Evolutionary conservation across 2,329 filamentous ascomycete genomes (phyloP).

Genomic region (Aureobasidium vineae): DNA sequence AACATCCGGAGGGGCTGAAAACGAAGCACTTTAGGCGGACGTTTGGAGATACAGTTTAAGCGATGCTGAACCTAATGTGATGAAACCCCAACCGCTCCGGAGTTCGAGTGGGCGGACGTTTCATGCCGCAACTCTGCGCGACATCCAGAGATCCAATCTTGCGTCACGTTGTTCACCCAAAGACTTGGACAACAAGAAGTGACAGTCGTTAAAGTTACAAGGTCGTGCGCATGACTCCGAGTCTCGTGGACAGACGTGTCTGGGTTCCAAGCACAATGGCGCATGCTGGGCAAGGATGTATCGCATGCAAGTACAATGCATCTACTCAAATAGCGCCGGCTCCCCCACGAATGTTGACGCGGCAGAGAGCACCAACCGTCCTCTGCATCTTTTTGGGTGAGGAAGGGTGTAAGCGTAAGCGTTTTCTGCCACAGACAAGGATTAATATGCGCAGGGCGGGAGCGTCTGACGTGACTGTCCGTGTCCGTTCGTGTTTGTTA

Average conservation of each 20-base stretch:
- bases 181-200: neutral
- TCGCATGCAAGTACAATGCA: constrained; percentile 8
- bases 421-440: constrained; percentile 22
- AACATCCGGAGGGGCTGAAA: neutral
- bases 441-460: constrained; percentile 24
- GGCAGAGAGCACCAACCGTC: constrained; percentile 23
- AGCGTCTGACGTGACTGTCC: constrained; percentile 21
- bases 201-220: neutral
- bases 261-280: neutral
- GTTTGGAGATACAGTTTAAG: constrained; percentile 15
- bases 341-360: constrained; percentile 18
- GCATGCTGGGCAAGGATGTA: constrained; percentile 12
- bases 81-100: constrained; percentile 17
- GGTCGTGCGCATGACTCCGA: neutral
- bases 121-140: constrained; percentile 5
- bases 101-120: constrained; percentile 8
- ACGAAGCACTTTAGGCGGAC: constrained; percentile 16
- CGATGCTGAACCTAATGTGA: neutral
- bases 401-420: constrained; percentile 7
- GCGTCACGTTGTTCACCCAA: neutral
- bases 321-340: constrained; percentile 6
- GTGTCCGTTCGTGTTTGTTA: constrained; percentile 23
- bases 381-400: constrained; percentile 1
- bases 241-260: neutral
- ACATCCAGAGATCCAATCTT: constrained; percentile 8